Base-by-base conservation (phyloP, 495 filamentous ascomycete genomes). In the Pyrenula massariospora region DNA sequence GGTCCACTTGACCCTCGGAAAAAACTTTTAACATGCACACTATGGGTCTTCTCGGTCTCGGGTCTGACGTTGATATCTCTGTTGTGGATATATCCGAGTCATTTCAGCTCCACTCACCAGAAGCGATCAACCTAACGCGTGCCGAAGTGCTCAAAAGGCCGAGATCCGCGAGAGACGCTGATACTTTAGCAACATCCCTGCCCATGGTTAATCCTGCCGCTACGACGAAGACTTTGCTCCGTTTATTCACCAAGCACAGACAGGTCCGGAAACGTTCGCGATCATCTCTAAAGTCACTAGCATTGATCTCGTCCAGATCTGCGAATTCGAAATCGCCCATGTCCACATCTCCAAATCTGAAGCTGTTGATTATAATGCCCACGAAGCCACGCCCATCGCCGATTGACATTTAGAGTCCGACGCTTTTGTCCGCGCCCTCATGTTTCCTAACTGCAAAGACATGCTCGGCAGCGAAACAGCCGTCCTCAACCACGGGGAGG, bases 391-490 rank as follows among this genome's bases (percentile, higher is more conserved):
- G 31, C 79, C 80, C 8, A 80, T 88, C 53, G 83, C 87, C 23
- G 83, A 78, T 56, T 88, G 85, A 85, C 84, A 89, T 66, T 81
- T 69, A 24, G 86, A 89, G 61, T 83, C 81, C 59, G 88, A 88
- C 62, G 85, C 85, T 0, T 88, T 88, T 59, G 86, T 89, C 22
- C 88, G 86, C 60, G 84, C 88, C 47, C 75, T 83, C n/a, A 88
- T 88, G 86, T 77, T 88, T 54, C 85, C 81, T 56, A 85, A 89
- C 62, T 83, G 82, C 51, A 79, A 73, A 1, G 71, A 74, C 24
- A 89, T 88, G 85, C 69, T 85, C 25, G 85, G 85, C 36, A 85
- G 86, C 8, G 86, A 88, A 66, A 88, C 85, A 19, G 84, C 82
- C 10, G 68, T 88, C 24, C 86, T 77, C 1, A 82, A 76, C 2